Evolutionary conservation across 192 early-diverging fungal genomes (phyloP).

Genomic region (Umbelopsis vinacea): DNA sequence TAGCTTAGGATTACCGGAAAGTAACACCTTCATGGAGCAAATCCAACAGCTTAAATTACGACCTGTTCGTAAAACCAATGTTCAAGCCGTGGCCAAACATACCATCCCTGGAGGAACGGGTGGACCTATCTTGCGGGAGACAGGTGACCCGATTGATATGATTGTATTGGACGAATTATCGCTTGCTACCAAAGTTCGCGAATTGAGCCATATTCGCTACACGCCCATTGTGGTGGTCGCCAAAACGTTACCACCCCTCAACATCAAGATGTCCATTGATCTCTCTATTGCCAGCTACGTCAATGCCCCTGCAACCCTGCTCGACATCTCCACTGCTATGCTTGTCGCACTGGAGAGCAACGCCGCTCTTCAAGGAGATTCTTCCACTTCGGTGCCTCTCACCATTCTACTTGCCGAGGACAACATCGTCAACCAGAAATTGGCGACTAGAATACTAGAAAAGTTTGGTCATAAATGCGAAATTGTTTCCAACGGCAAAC

Average conservation of each 20-base stretch:
- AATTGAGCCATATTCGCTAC: slow-evolving; percentile 62
- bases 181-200: slow-evolving; percentile 66
- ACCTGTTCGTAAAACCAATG: slow-evolving; percentile 40
- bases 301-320: slow-evolving; percentile 62
- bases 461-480: slow-evolving; percentile 78
- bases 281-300: slow-evolving; percentile 73
- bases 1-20: slow-evolving; percentile 45
- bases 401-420: slow-evolving; percentile 85
- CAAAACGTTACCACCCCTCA: slow-evolving; percentile 54
- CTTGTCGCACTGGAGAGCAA: slow-evolving; percentile 74
- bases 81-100: slow-evolving; percentile 55
- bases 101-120: slow-evolving; percentile 35
- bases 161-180: slow-evolving; percentile 69
- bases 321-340: slow-evolving; percentile 71
- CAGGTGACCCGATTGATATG: slow-evolving; percentile 57
- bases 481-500: slow-evolving; percentile 79
- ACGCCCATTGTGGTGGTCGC: slow-evolving; percentile 78
- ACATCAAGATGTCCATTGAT: slow-evolving; percentile 71
- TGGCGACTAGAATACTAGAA: slow-evolving; percentile 74
- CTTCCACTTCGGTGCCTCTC: slow-evolving; percentile 65
- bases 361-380: slow-evolving; percentile 62
- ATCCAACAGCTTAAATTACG: slow-evolving; percentile 56
- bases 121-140: slow-evolving; percentile 17
- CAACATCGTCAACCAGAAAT: slow-evolving; percentile 86
- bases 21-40: slow-evolving; percentile 45